phyloP scores from a whole-genome alignment of 2,329 filamentous ascomycete genomes.

The Ophiostoma perfectum region DNA sequence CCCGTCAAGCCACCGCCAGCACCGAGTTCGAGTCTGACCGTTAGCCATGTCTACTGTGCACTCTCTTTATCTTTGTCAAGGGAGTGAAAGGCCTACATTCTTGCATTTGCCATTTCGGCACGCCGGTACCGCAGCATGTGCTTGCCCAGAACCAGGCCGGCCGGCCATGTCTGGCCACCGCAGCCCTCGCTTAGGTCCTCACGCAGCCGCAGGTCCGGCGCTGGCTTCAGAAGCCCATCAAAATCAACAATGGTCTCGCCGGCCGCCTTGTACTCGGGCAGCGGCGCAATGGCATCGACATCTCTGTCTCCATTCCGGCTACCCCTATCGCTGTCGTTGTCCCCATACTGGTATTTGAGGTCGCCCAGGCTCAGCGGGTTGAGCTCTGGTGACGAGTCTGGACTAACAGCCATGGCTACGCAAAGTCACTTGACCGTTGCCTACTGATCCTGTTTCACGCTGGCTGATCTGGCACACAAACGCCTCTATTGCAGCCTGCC shows the following conservation, averaged over 20 bases:
- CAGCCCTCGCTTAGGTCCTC: slow-evolving; percentile 86
- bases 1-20: slow-evolving; percentile 86
- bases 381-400: slow-evolving; percentile 44
- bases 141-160: slow-evolving; percentile 79
- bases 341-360: slow-evolving; percentile 27
- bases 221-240: slow-evolving; percentile 58
- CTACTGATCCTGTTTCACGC: slow-evolving; percentile 2
- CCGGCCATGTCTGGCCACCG: slow-evolving; percentile 91
- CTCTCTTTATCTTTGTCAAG: background rate
- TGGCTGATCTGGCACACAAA: slow-evolving; percentile 2
- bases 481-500: background rate
- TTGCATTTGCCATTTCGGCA: slow-evolving; percentile 56
- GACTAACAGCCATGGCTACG: slow-evolving; percentile 6
- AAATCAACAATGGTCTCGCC: slow-evolving; percentile 56
- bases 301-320: slow-evolving; percentile 11
- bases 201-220: slow-evolving; percentile 64
- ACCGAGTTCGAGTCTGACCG: slow-evolving; percentile 74
- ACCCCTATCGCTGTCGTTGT: slow-evolving; percentile 26
- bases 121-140: slow-evolving; percentile 75
- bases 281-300: slow-evolving; percentile 49
- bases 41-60: background rate
- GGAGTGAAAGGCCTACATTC: slow-evolving; percentile 55
- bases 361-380: slow-evolving; percentile 43
- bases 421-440: background rate
- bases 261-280: slow-evolving; percentile 53